Evolutionary conservation across 2,329 filamentous ascomycete genomes (phyloP).

Genomic region (Talaromyces sp.): DNA sequence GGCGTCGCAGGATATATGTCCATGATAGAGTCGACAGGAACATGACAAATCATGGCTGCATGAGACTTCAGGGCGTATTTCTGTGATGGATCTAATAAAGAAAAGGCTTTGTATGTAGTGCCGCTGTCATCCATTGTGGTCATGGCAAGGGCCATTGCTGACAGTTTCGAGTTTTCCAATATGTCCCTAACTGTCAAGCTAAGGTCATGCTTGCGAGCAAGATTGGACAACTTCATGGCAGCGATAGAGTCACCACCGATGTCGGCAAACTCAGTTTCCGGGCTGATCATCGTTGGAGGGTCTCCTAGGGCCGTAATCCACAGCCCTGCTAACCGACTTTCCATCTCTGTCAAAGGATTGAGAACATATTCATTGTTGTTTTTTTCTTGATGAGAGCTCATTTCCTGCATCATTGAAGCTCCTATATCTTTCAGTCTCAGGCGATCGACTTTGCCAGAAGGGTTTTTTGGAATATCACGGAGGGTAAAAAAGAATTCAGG

Average conservation of each 20-base stretch:
- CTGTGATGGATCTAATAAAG: not conserved
- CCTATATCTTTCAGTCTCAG: not conserved
- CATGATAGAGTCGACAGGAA: not conserved
- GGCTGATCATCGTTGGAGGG: not conserved
- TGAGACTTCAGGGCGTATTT: not conserved
- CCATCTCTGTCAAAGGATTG: not conserved
- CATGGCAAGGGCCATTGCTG: not conserved
- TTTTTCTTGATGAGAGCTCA: not conserved
- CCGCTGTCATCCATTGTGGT: not conserved
- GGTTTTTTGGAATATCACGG: not conserved
- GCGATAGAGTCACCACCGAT: slow-evolving; percentile 24
- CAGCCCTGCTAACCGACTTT: not conserved
- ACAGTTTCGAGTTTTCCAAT: not conserved
- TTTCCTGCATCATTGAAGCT: not conserved
- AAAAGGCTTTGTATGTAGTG: not conserved
- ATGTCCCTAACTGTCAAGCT: slow-evolving; percentile 3
- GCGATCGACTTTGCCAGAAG: slow-evolving; percentile 5
- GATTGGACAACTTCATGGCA: slow-evolving; percentile 22
- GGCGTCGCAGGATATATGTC: slow-evolving; percentile 40
- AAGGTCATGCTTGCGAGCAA: slow-evolving; percentile 3
- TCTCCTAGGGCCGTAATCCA: not conserved
- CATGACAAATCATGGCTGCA: not conserved
- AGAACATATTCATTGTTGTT: not conserved
- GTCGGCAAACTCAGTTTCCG: slow-evolving; percentile 26
- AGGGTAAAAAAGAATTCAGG: slow-evolving; percentile 6